These are phyloP conservation scores for Diaporthe aspalathi DNA, from an alignment of 2,329 filamentous ascomycete species.

Conservation along the genomic window DNA sequence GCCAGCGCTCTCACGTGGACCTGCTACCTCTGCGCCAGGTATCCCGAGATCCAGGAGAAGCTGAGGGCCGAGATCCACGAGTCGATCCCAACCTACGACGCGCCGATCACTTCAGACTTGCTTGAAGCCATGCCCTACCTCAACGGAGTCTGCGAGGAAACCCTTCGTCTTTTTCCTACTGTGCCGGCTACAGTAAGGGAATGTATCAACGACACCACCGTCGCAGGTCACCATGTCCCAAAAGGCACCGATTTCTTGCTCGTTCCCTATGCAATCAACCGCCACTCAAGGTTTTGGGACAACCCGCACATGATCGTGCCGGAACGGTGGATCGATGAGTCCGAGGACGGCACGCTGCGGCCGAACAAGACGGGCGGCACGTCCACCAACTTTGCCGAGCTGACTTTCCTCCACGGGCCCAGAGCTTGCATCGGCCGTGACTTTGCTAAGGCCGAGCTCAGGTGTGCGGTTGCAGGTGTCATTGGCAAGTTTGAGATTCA, in stretches of 20 bases:
- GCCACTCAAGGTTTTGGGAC: constrained; percentile 53
- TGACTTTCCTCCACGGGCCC: constrained; percentile 35
- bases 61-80: constrained; percentile 33
- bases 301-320: constrained; percentile 54
- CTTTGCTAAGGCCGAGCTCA: constrained; percentile 38
- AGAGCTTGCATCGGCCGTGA: constrained; percentile 33
- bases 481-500: constrained; percentile 35
- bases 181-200: constrained; percentile 16
- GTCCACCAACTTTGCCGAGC: constrained; percentile 32
- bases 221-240: constrained; percentile 27
- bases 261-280: constrained; percentile 50
- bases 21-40: constrained; percentile 35
- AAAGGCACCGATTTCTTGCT: constrained; percentile 34
- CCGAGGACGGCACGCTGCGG: constrained; percentile 21
- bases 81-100: constrained; percentile 3
- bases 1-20: constrained; percentile 34
- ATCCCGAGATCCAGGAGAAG: constrained; percentile 33
- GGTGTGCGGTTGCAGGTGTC: constrained; percentile 32
- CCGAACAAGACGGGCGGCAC: constrained; percentile 37
- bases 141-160: constrained; percentile 35
- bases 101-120: constrained; percentile 24
- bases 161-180: constrained; percentile 2
- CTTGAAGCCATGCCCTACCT: constrained; percentile 35
- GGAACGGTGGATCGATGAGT: constrained; percentile 53
- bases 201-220: constrained; percentile 15